A percentile compares a stretch with the other conserved stretches of the same genome.
These are phyloP conservation scores for Yarrowia hollandica DNA, from an alignment of 805 yeast species.

Conservation along the genomic window DNA sequence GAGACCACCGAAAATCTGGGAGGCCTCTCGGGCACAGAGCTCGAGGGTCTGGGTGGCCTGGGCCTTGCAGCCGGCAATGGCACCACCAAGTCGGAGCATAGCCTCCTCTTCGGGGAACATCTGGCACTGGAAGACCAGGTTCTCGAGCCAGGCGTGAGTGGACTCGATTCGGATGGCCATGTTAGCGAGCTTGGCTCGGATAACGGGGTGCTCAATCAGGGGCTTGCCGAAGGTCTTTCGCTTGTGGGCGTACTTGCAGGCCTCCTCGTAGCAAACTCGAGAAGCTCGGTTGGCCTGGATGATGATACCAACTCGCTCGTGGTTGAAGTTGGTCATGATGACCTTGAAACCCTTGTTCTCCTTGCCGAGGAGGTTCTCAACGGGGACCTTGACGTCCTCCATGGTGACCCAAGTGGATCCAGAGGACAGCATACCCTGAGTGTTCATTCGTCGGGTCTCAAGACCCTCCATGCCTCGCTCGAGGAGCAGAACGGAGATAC, in stretches of 20 bases:
- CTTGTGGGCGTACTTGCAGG: constrained; percentile 45
- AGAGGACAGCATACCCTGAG: constrained; percentile 47
- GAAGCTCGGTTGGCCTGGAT: constrained; percentile 45
- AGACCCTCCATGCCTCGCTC: constrained; percentile 45
- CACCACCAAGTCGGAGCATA: constrained; percentile 45
- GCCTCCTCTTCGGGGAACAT: constrained; percentile 42
- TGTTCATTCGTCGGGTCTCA: constrained; percentile 43
- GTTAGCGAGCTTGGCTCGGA: constrained; percentile 46
- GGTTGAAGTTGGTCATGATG: constrained; percentile 48
- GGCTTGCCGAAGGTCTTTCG: constrained; percentile 47
- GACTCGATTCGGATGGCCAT: constrained; percentile 47
- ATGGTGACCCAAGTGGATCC: constrained; percentile 47
- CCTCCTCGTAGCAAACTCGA: constrained; percentile 44
- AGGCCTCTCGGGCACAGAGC: constrained; percentile 48
- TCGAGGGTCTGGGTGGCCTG: constrained; percentile 46
- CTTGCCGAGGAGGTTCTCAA: constrained; percentile 44
- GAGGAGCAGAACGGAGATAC: constrained; percentile 44
- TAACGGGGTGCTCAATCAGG: constrained; percentile 46
- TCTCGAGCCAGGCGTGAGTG: constrained; percentile 45
- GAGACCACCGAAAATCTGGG: constrained; percentile 48
- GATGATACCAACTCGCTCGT: constrained; percentile 46
- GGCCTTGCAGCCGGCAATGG: constrained; percentile 48
- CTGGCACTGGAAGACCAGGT: constrained; percentile 41
- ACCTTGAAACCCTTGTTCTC: constrained; percentile 47
- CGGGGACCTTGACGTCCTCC: constrained; percentile 49